Percentiles rank a stretch among this genome's conserved stretches.
Conservation (phyloP, 257 asterid species). For the Solanum stenotomum region DNA sequence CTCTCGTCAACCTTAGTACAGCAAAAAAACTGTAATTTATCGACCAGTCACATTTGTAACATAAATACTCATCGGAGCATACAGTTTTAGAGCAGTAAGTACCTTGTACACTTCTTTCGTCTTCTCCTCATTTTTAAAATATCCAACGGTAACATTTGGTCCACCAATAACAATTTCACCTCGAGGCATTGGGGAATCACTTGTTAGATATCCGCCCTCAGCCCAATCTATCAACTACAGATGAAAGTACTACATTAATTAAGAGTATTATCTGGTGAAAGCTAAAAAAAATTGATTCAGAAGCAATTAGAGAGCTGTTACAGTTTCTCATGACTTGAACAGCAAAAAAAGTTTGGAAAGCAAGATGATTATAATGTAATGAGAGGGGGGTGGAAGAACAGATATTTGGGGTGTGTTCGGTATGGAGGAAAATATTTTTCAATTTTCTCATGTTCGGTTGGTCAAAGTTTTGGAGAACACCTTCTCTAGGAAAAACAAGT, state of each 20-base stretch:
- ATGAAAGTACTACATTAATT: background rate
- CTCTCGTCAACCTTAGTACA: constrained; percentile 62
- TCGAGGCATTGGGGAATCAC: constrained; percentile 76
- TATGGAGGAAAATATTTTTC: no score
- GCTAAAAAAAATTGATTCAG: background rate
- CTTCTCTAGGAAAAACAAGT: background rate
- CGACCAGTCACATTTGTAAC: background rate
- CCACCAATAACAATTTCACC: constrained; percentile 96
- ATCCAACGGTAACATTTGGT: constrained; percentile 89
- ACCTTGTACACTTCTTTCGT: constrained; percentile 90
- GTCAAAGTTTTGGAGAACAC: background rate
- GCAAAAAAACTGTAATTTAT: background rate
- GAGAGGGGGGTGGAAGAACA: background rate
- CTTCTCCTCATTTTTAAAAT: constrained; percentile 84
- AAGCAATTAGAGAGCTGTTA: background rate
- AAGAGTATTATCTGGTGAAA: background rate
- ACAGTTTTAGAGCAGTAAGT: constrained; percentile 3
- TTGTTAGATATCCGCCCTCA: constrained; percentile 82
- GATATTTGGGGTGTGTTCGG: background rate
- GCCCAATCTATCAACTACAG: constrained; percentile 90
- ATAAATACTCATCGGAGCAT: background rate
- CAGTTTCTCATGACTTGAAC: background rate
- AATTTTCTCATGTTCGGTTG: no score
- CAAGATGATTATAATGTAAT: background rate
- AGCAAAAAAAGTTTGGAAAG: background rate